Conservation (phyloP, 2,329 filamentous ascomycete genomes). For the Fusarium sacchari region DNA sequence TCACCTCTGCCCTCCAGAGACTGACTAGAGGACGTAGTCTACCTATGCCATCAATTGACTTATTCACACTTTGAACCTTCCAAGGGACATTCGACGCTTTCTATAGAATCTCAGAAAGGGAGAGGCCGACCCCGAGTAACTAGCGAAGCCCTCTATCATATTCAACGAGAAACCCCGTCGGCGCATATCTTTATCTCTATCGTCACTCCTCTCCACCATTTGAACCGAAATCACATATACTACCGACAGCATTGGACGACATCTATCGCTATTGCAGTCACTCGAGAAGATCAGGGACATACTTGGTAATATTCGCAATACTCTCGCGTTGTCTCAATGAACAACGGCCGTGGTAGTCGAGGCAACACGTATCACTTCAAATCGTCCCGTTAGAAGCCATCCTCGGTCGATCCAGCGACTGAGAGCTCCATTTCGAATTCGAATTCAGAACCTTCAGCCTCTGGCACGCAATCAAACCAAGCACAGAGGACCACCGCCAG, state of each 20-base stretch:
- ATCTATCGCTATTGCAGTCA: not conserved
- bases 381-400: conserved; percentile 46
- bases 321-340: conserved; percentile 31
- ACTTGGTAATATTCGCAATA: not conserved
- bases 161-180: not conserved
- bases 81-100: conserved; percentile 4
- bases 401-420: not conserved
- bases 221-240: conserved; percentile 27
- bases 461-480: not conserved
- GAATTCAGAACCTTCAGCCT: not conserved
- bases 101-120: not conserved
- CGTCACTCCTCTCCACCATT: conserved; percentile 32
- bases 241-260: conserved; percentile 19
- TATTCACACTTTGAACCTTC: conserved; percentile 11
- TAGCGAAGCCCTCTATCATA: not conserved
- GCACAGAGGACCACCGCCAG: not conserved
- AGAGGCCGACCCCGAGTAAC: not conserved
- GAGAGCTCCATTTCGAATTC: not conserved
- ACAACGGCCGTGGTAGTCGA: conserved; percentile 24
- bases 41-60: conserved; percentile 26
- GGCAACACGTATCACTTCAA: conserved; percentile 29
- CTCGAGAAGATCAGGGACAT: not conserved
- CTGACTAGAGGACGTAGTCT: conserved; percentile 12
- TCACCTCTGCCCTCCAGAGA: conserved; percentile 32
- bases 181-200: conserved; percentile 27